Conservation (phyloP, 148 eudicot species). For the Vaccinium myrtillus region DNA sequence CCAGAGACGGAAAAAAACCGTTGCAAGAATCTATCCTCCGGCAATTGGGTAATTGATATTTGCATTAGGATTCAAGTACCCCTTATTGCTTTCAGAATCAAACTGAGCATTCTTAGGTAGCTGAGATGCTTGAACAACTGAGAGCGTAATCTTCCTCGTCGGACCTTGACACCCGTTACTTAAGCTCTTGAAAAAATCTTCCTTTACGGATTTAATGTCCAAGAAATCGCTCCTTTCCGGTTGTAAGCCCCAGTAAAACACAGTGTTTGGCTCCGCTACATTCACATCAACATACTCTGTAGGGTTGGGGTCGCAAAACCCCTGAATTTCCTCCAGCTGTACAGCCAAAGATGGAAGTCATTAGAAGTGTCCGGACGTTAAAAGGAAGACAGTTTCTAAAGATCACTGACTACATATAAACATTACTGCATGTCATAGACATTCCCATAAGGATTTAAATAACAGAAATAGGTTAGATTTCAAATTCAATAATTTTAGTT, state of each 20-base stretch:
- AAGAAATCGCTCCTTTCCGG: slow-evolving; percentile 17
- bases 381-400: not conserved
- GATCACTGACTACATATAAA: not conserved
- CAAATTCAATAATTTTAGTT: not conserved
- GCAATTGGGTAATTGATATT: slow-evolving; percentile 3
- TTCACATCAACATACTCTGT: slow-evolving; percentile 39
- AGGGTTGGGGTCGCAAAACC: slow-evolving; percentile 64
- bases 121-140: slow-evolving; percentile 37
- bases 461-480: not conserved
- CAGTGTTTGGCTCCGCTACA: slow-evolving; percentile 30
- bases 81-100: not conserved
- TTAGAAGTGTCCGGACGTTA: not conserved
- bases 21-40: not conserved
- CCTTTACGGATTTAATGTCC: slow-evolving; percentile 24
- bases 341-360: slow-evolving; percentile 3
- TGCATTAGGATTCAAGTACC: slow-evolving; percentile 17
- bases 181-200: slow-evolving; percentile 35
- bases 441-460: not conserved
- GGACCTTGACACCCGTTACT: slow-evolving; percentile 27
- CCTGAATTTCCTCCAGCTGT: slow-evolving; percentile 55
- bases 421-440: not conserved
- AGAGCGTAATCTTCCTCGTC: slow-evolving; percentile 30
- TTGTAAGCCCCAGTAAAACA: slow-evolving; percentile 57
- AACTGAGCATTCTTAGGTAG: slow-evolving; percentile 26
- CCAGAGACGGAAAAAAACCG: not conserved